Percentiles rank a stretch among this genome's conserved stretches.
phyloP scores from a whole-genome alignment of 2,329 filamentous ascomycete genomes.

The Talaromyces pinophilus region DNA sequence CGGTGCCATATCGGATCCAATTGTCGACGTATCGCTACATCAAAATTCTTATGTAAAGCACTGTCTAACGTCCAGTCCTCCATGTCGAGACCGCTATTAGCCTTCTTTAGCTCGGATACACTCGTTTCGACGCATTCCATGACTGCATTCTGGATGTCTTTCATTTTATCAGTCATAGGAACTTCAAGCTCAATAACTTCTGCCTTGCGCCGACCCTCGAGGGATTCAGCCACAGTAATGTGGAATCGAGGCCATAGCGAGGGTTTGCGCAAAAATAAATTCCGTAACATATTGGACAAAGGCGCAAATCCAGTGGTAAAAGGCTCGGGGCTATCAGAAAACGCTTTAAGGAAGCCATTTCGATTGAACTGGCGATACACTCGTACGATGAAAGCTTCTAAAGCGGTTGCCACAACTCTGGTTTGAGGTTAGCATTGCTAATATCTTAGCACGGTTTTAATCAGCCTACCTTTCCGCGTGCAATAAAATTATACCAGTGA shows the following conservation, averaged over 20 bases:
- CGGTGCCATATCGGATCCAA: slow-evolving; percentile 97
- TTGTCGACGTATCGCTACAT: slow-evolving; percentile 82
- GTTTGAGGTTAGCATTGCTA: slow-evolving; percentile 21
- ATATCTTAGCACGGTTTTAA: neutral
- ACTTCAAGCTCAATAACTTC: slow-evolving; percentile 97
- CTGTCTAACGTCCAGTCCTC: slow-evolving; percentile 96
- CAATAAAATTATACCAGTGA: slow-evolving; percentile 83
- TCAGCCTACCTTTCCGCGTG: slow-evolving; percentile 71
- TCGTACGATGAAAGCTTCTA: slow-evolving; percentile 92
- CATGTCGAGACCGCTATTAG: slow-evolving; percentile 86
- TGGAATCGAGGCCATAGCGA: slow-evolving; percentile 95
- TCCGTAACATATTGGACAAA: slow-evolving; percentile 85
- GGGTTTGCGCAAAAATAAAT: slow-evolving; percentile 83
- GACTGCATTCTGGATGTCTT: slow-evolving; percentile 87
- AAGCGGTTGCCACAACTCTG: slow-evolving; percentile 76
- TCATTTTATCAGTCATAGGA: slow-evolving; percentile 93
- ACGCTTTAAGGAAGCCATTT: slow-evolving; percentile 88
- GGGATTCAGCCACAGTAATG: slow-evolving; percentile 79
- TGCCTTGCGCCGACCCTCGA: slow-evolving; percentile 89
- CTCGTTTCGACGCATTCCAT: slow-evolving; percentile 95
- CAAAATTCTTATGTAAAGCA: slow-evolving; percentile 88
- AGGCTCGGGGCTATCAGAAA: slow-evolving; percentile 89
- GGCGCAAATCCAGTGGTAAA: slow-evolving; percentile 88
- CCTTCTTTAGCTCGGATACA: slow-evolving; percentile 89
- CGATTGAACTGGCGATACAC: slow-evolving; percentile 96